Percentiles rank a stretch among this genome's conserved stretches.
Conservation (phyloP, 495 filamentous ascomycete species). For the Paragyromitra xinjiangensis region DNA sequence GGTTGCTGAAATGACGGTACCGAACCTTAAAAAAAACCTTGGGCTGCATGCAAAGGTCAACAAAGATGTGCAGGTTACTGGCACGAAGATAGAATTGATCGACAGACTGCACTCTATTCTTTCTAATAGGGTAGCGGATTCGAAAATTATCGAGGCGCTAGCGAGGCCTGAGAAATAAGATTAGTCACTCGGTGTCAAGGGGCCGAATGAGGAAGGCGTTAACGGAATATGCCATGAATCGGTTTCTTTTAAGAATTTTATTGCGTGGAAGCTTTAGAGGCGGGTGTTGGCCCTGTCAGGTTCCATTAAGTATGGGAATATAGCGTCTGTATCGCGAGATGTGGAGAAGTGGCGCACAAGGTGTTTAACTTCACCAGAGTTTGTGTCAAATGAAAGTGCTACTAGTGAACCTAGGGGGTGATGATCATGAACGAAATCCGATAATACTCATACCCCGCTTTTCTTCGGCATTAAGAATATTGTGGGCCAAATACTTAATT, state of each 20-base stretch:
- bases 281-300: not conserved
- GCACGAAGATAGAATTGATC: conserved; percentile 55
- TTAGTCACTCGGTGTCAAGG: not conserved
- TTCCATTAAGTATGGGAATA: not conserved
- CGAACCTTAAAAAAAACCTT: conserved; percentile 57
- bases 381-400: not conserved
- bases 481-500: not conserved
- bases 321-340: not conserved
- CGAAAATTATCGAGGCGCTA: conserved; percentile 49
- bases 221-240: not conserved
- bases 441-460: conserved; percentile 1
- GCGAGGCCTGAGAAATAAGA: conserved; percentile 35
- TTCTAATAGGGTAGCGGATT: conserved; percentile 54
- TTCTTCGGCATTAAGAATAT: conserved; percentile 21
- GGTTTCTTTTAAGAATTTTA: not conserved
- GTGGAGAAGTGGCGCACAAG: not conserved
- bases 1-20: conserved; percentile 47
- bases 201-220: not conserved
- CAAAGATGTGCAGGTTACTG: conserved; percentile 53
- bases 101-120: conserved; percentile 53
- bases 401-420: not conserved
- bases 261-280: not conserved
- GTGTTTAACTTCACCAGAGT: not conserved
- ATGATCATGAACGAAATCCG: not conserved
- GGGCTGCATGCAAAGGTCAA: conserved; percentile 56